Evolutionary conservation across 1,139 yeast genomes (phyloP).

Genomic region (Diutina sp.): DNA sequence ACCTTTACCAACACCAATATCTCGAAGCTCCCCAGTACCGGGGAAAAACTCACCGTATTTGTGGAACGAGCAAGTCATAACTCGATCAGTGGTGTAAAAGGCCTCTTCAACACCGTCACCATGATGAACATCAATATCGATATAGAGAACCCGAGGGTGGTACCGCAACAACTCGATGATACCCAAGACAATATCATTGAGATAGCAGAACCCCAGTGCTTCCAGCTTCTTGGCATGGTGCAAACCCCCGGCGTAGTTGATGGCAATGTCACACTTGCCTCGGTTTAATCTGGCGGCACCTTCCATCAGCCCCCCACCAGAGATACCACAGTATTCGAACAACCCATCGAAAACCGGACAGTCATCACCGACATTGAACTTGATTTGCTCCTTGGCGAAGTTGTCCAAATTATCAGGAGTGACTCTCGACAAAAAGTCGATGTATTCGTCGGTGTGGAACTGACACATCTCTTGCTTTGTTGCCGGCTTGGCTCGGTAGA

Average conservation of each 20-base stretch:
- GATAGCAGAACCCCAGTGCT: conserved; percentile 92
- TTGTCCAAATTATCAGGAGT: conserved; percentile 89
- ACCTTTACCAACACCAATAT: conserved; percentile 82
- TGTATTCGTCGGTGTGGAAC: conserved; percentile 94
- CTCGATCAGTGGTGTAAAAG: conserved; percentile 89
- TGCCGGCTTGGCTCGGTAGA: conserved; percentile 93
- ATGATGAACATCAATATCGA: conserved; percentile 94
- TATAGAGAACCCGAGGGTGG: conserved; percentile 90
- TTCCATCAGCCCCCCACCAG: conserved; percentile 96
- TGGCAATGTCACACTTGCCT: conserved; percentile 91
- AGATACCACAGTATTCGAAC: conserved; percentile 86
- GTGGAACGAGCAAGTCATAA: conserved; percentile 96
- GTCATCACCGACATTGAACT: conserved; percentile 88
- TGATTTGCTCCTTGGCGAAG: conserved; percentile 85
- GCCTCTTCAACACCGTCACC: conserved; percentile 99
- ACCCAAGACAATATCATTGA: conserved; percentile 77
- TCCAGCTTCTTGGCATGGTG: conserved; percentile 96
- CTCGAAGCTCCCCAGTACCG: conserved; percentile 87
- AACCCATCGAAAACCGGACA: conserved; percentile 76
- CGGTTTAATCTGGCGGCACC: conserved; percentile 89
- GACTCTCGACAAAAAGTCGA: conserved; percentile 84
- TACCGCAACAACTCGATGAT: conserved; percentile 80
- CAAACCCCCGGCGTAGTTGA: conserved; percentile 94
- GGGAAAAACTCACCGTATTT: conserved; percentile 96
- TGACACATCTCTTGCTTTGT: conserved; percentile 98